phyloP scores from a whole-genome alignment of 768 basidiomycete genomes.

The Neoboletus subvelutipes region DNA sequence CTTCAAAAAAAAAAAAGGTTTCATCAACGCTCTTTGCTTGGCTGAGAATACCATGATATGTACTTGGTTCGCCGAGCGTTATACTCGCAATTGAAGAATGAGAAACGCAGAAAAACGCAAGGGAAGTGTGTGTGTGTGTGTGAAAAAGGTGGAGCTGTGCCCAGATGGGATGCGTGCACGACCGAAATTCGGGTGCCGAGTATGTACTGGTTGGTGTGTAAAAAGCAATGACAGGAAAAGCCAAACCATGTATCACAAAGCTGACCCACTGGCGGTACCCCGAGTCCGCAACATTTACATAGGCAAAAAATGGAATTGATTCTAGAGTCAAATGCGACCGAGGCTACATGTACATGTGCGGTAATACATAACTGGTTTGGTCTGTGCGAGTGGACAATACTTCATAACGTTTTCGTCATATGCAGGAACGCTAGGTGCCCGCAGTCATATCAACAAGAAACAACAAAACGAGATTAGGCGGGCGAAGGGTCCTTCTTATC shows the following conservation, averaged over 20 bases:
- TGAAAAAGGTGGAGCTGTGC: background rate
- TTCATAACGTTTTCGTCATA: conserved; percentile 25
- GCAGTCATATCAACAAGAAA: conserved; percentile 16
- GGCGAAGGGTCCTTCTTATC: conserved; percentile 34
- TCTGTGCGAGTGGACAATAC: conserved; percentile 23
- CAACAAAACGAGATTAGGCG: conserved; percentile 7
- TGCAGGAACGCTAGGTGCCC: conserved; percentile 3
- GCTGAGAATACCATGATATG: background rate
- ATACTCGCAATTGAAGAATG: background rate
- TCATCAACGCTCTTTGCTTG: background rate
- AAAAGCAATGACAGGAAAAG: background rate
- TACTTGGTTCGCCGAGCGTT: background rate
- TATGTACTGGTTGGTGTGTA: background rate
- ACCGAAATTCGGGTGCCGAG: background rate
- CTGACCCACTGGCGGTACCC: background rate
- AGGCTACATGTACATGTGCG: conserved; percentile 28
- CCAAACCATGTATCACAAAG: background rate
- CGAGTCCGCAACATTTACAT: background rate
- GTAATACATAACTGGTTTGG: conserved; percentile 27
- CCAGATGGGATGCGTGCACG: background rate
- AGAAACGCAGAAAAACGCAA: background rate
- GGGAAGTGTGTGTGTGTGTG: background rate
- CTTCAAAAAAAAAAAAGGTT: background rate
- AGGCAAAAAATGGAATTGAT: conserved; percentile 1
- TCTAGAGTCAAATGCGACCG: conserved; percentile 18